Percentiles rank a stretch among this genome's conserved stretches.
These are phyloP conservation scores for Croton laevigatus DNA, from an alignment of 441 rosid species.

Conservation along the genomic window DNA sequence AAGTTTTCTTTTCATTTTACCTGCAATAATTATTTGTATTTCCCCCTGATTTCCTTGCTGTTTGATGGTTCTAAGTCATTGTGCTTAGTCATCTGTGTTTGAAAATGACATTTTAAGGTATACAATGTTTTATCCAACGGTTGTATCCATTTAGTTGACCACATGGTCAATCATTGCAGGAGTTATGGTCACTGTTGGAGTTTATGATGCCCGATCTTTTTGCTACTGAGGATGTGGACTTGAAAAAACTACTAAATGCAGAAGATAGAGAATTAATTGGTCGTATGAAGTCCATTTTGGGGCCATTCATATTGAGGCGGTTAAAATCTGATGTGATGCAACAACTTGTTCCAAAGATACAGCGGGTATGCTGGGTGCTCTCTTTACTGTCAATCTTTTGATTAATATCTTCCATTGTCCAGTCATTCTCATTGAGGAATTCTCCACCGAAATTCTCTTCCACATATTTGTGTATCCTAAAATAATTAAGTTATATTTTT, in stretches of 20 bases:
- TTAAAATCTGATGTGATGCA: conserved; percentile 97
- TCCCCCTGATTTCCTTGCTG: not conserved
- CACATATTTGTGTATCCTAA: conserved; percentile 5
- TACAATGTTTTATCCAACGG: not conserved
- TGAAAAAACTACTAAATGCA: conserved; percentile 79
- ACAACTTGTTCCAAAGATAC: conserved; percentile 94
- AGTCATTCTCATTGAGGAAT: not conserved
- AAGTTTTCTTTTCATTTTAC: not conserved
- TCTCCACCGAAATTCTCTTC: conserved; percentile 13
- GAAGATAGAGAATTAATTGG: conserved; percentile 81
- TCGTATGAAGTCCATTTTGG: conserved; percentile 91
- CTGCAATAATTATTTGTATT: not conserved
- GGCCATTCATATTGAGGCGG: conserved; percentile 95
- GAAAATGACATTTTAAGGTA: not conserved
- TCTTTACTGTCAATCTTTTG: not conserved
- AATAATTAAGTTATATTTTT: conserved; percentile 26
- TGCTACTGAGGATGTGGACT: conserved; percentile 83
- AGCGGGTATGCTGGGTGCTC: conserved; percentile 48
- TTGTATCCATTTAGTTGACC: not conserved
- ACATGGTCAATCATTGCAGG: not conserved
- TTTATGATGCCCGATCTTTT: conserved; percentile 97
- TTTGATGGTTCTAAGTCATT: not conserved
- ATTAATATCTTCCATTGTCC: conserved; percentile 13
- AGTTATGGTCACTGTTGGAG: conserved; percentile 86
- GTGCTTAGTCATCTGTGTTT: not conserved